Evolutionary conservation across 2,329 filamentous ascomycete species (phyloP).

Genomic region (Neonectria neomacrospora): DNA sequence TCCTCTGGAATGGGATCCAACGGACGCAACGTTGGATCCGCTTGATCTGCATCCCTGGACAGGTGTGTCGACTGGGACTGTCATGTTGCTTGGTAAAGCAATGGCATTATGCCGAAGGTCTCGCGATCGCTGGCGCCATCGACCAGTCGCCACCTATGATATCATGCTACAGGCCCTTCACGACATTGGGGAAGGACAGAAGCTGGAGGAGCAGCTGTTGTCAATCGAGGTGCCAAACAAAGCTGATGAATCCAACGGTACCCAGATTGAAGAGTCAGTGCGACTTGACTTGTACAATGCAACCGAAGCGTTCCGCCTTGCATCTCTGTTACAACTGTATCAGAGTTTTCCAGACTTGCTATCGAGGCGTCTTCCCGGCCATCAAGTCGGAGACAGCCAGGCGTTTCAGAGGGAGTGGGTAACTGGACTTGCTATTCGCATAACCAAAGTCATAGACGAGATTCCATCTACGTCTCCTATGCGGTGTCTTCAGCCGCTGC

Average conservation of each 20-base stretch:
- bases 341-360: conserved; percentile 52
- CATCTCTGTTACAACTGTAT: conserved; percentile 53
- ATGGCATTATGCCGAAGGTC: conserved; percentile 37
- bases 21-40: conserved; percentile 5
- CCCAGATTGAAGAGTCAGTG: conserved; percentile 39
- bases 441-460: conserved; percentile 45
- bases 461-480: conserved; percentile 49
- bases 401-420: conserved; percentile 43
- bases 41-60: conserved; percentile 38
- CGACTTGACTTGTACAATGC: conserved; percentile 48
- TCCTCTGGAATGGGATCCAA: conserved; percentile 30
- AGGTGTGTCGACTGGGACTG: conserved; percentile 33
- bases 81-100: conserved; percentile 35
- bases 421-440: conserved; percentile 44
- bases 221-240: conserved; percentile 30
- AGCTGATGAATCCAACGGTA: conserved; percentile 34
- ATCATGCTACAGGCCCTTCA: conserved; percentile 37
- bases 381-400: conserved; percentile 5
- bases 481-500: conserved; percentile 49
- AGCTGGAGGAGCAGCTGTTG: conserved; percentile 33
- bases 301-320: conserved; percentile 52
- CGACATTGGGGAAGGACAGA: conserved; percentile 35
- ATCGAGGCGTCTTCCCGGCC: conserved; percentile 42
- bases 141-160: conserved; percentile 33
- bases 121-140: conserved; percentile 33